These are phyloP conservation scores for Forsythia viridissima DNA, from an alignment of 257 asterid genomes.

Conservation along the genomic window DNA sequence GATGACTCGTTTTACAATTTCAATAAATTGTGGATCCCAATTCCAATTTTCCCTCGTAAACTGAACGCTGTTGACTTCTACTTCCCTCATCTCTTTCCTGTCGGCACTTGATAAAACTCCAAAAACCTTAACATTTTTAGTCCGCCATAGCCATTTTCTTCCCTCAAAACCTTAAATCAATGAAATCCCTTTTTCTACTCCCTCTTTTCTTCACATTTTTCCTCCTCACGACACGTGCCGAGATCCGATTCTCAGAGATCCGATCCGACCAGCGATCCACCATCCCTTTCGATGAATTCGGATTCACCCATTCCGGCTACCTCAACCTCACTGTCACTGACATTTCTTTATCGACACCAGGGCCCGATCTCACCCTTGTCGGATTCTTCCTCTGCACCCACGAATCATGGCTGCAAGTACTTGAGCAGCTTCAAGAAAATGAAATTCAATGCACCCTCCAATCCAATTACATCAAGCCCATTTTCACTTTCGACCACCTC, in stretches of 20 bases:
- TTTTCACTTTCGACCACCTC: slow-evolving; percentile 55
- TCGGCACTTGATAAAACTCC: background rate
- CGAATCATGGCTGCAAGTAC: slow-evolving; percentile 71
- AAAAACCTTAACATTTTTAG: background rate
- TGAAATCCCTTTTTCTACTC: slow-evolving; percentile 28
- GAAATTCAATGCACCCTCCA: slow-evolving; percentile 64
- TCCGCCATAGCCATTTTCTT: background rate
- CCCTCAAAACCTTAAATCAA: slow-evolving; percentile 16
- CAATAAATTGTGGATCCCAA: background rate
- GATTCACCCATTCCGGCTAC: slow-evolving; percentile 82
- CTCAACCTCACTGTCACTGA: slow-evolving; percentile 64
- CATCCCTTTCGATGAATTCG: slow-evolving; percentile 82
- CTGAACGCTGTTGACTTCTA: background rate
- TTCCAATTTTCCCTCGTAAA: background rate
- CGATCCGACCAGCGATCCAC: slow-evolving; percentile 66
- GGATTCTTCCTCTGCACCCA: slow-evolving; percentile 87
- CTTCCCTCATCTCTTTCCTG: background rate
- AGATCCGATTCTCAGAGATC: slow-evolving; percentile 61
- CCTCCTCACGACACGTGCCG: slow-evolving; percentile 45
- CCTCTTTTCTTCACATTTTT: slow-evolving; percentile 25
- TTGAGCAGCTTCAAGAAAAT: slow-evolving; percentile 68
- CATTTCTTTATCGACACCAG: slow-evolving; percentile 29
- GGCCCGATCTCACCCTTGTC: slow-evolving; percentile 36
- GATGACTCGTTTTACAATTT: background rate
- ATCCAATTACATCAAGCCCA: slow-evolving; percentile 46